A percentile compares a stretch with the other conserved stretches of the same genome.
Conservation (phyloP, 176 grass and related monocot genomes). For the Ampelocalamus luodianensis region DNA sequence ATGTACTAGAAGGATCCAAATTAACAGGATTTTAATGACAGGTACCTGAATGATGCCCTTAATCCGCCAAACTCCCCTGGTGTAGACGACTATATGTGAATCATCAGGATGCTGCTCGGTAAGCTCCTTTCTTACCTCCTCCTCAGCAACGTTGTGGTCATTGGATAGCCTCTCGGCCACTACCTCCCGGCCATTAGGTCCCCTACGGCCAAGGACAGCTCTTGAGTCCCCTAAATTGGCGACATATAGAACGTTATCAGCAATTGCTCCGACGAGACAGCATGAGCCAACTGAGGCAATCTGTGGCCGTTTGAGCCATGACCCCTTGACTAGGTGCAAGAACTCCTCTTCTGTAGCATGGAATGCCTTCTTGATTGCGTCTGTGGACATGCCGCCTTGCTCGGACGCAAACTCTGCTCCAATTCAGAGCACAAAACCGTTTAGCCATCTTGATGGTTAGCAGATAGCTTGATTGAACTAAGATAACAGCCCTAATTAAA, state of each 20-base stretch:
- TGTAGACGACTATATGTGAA: conserved; percentile 26
- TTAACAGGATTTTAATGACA: not conserved
- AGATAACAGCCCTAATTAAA: not conserved
- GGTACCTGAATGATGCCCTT: conserved; percentile 51
- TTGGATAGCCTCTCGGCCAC: conserved; percentile 25
- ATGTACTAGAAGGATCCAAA: not conserved
- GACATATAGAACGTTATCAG: conserved; percentile 24
- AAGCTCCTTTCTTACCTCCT: conserved; percentile 45
- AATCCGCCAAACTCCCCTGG: conserved; percentile 43
- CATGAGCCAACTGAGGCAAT: conserved; percentile 45
- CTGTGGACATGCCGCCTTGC: conserved; percentile 35
- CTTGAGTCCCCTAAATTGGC: conserved; percentile 54
- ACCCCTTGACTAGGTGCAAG: conserved; percentile 24
- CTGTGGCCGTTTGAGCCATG: conserved; percentile 24
- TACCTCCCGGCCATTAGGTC: not conserved
- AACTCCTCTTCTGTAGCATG: conserved; percentile 47
- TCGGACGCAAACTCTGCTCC: conserved; percentile 27
- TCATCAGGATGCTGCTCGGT: conserved; percentile 45
- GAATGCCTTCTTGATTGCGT: conserved; percentile 45
- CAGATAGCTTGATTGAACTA: not conserved
- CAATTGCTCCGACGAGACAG: conserved; percentile 44
- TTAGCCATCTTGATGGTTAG: not conserved
- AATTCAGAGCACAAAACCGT: not conserved
- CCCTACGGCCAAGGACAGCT: conserved; percentile 31
- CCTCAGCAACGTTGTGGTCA: conserved; percentile 48